Base-by-base conservation (phyloP, 2,329 filamentous ascomycete genomes). In the Alternaria triticina region DNA sequence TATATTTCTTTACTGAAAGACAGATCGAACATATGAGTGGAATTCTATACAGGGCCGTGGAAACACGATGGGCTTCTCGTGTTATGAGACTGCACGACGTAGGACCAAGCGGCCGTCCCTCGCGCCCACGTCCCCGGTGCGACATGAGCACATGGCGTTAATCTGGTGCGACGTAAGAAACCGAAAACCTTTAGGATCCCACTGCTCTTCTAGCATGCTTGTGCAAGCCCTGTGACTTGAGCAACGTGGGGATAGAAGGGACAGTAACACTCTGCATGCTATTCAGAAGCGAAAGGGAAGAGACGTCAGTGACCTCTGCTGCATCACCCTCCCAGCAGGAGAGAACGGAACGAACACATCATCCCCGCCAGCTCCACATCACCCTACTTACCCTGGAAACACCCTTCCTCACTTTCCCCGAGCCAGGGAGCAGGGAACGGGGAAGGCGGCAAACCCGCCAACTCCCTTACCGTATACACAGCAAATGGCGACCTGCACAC, bases 361-460 rank as follows among this genome's bases (percentile, higher is more conserved):
- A 10, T 40, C 13, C 30, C 17, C 11, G 7, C 20, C 28, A 25
- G 30, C 49, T 52, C 47, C 8, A 40, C 9, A 23, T 36, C 23
- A 23, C 3, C 15, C 13, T 13, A 40, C 13, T 51, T 6, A 36
- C n/a, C 36, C 33, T 43, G 54, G 12, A 25, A 52, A 20, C 4
- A 17, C 28, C 25, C n/a, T 15, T 17, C 11, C 17, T 44, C 22
- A 50, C 44, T 45, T 36, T 58, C 62, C 65, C 59, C 54, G 49
- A 58, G 65, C 60, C 64, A 58, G 55, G 58, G 57, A 69, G 62
- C 50, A 60, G 64, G 66, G 61, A 64, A 50, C 63, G 69, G 13
- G 30, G 20, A 40, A 36, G 7, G 49, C 49, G 20, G 30, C 30
- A 52, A 23, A 4, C 22, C 13, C 22, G 28, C 30, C 20, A 40